Evolutionary conservation across 1,284 basidiomycete species (phyloP), one percentile per base, ranked within the genome.

Genomic region (Ustilago sp.): DNA sequence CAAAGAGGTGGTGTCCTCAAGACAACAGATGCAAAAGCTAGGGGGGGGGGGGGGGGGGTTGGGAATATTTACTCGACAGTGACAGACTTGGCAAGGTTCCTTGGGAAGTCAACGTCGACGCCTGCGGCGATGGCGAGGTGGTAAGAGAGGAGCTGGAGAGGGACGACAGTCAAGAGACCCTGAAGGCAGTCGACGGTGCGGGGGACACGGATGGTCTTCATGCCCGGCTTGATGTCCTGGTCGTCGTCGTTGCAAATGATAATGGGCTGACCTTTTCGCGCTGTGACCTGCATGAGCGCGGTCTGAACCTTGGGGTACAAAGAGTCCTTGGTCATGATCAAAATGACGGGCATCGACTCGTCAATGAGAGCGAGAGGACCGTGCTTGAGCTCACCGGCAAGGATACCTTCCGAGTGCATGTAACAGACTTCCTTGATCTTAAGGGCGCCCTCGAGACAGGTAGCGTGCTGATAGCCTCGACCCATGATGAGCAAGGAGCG

Each of bases 291-390:
- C 61, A 94, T 89, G 80, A 97, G 93, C 35, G 97, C 97, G 17
- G 92, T 93, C 86, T 97, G 94, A 59, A 98, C 95, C 90, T 99
- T 99, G 85, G 96, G 94, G 88, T 98, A 99, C 56, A 98, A 89
- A 65, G 94, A 96, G 88, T 99, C 97, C 84, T 94, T 93, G 52
- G 97, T 99, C 95, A 98, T 98, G 89, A 99, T 91, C 88, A 99
- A 94, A 45, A 86, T 86, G 50, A 86, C 84, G 34, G 84, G 95
- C 91, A 97, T 95, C 88, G 95, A 94, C 89, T 98, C 96, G 87
- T 99, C 96, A 85, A 99, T 93, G 76, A 99, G 89, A 61, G 97
- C 96, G 63, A 99, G 91, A 61, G 97, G 97, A 58, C 97, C 97
- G 87, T 99, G 97, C 89, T 99, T 99, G 81, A 99, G 90, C 89